Evolutionary conservation across 352 stramenopile genomes (phyloP).

Genomic region (Pythium dissimile): DNA sequence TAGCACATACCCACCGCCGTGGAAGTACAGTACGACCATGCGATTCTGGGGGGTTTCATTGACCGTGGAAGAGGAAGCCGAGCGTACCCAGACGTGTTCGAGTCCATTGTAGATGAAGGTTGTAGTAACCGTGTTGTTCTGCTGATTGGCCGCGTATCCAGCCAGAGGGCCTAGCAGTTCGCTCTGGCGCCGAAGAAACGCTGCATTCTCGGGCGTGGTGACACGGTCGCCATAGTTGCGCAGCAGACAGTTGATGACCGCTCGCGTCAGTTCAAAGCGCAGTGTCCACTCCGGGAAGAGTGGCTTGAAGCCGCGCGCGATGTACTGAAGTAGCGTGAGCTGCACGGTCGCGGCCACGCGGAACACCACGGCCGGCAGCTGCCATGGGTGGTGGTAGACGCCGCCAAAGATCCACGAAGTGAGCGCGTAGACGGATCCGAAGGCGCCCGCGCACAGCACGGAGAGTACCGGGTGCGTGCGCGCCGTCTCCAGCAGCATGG

Average conservation of each 20-base stretch:
- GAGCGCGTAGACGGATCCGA: background rate
- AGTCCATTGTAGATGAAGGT: conserved; percentile 8
- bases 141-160: background rate
- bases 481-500: no score
- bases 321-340: conserved; percentile 3
- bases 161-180: background rate
- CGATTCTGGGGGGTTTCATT: no score
- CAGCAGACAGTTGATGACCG: background rate
- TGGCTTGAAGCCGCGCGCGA: conserved; percentile 9
- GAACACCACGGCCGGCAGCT: background rate
- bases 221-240: background rate
- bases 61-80: background rate
- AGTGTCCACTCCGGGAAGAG: conserved; percentile 22
- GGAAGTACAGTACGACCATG: conserved; percentile 9
- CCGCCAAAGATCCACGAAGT: background rate
- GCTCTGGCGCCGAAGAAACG: conserved; percentile 5
- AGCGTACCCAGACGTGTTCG: conserved; percentile 14
- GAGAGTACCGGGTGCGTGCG: no score
- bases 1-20: conserved; percentile 11
- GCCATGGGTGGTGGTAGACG: background rate
- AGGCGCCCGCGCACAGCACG: background rate
- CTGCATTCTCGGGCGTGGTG: background rate
- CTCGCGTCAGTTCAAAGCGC: conserved; percentile 10
- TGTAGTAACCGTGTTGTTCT: background rate
- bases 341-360: background rate